These are phyloP conservation scores for Meyerozyma carpophila DNA, from an alignment of 1,139 yeast species.

Conservation along the genomic window DNA sequence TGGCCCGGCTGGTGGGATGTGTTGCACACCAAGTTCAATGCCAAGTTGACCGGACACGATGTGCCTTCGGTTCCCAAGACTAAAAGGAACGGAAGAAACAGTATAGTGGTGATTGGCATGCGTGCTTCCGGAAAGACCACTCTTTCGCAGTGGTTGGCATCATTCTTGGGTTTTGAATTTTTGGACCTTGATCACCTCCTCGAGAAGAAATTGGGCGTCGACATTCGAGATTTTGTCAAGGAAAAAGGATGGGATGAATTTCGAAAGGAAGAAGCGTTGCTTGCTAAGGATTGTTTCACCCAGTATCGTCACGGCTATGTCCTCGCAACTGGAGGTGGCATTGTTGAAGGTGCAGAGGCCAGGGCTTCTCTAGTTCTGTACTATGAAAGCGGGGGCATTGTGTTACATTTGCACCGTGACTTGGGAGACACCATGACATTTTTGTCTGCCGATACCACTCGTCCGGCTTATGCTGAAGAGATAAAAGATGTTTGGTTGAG, in stretches of 20 bases:
- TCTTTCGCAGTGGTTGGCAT: constrained; percentile 75
- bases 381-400: constrained; percentile 60
- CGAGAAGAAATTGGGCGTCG: constrained; percentile 48
- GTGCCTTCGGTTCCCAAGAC: constrained; percentile 12
- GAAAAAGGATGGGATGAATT: constrained; percentile 82
- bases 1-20: constrained; percentile 99
- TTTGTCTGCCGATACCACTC: constrained; percentile 66
- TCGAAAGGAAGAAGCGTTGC: constrained; percentile 60
- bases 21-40: constrained; percentile 63
- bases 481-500: constrained; percentile 78
- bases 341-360: constrained; percentile 74
- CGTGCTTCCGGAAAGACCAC: constrained; percentile 97
- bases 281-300: constrained; percentile 49
- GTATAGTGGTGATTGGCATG: constrained; percentile 91
- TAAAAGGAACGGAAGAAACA: constrained; percentile 37
- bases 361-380: constrained; percentile 57
- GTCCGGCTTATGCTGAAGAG: constrained; percentile 85
- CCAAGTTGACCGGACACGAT: constrained; percentile 67
- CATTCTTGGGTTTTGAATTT: constrained; percentile 62
- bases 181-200: constrained; percentile 75
- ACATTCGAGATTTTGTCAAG: constrained; percentile 64
- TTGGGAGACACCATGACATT: constrained; percentile 74
- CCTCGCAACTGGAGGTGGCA: constrained; percentile 94
- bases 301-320: constrained; percentile 55
- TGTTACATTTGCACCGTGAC: constrained; percentile 85